These are phyloP conservation scores for Solanum tarapatanum DNA, from an alignment of 257 asterid species.

Conservation along the genomic window DNA sequence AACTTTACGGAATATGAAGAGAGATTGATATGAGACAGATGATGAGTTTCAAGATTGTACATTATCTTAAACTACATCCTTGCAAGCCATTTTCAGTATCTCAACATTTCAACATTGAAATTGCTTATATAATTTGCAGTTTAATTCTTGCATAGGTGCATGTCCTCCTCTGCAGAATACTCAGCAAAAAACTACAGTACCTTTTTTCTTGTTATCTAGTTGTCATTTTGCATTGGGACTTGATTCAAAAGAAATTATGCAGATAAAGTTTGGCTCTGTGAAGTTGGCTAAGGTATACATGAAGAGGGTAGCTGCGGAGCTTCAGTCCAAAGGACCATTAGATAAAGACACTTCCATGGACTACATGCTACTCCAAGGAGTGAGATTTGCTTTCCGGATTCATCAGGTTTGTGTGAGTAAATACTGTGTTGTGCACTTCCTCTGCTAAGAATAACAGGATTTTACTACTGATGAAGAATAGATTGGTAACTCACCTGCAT, in stretches of 20 bases:
- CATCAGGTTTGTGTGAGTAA: slow-evolving; percentile 62
- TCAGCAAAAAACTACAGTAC: not conserved
- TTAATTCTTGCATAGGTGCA: not conserved
- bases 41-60: not conserved
- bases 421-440: not conserved
- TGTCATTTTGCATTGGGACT: not conserved
- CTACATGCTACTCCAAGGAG: slow-evolving; percentile 86
- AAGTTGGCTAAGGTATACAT: slow-evolving; percentile 78
- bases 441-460: not conserved
- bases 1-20: not conserved
- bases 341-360: slow-evolving; percentile 86
- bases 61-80: not conserved
- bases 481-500: not conserved
- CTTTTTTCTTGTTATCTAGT: not conserved
- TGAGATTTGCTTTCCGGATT: slow-evolving; percentile 84
- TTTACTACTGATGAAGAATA: not conserved
- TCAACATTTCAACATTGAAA: not conserved
- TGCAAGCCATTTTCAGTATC: not conserved
- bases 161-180: not conserved
- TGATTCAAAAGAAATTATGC: not conserved
- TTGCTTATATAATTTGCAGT: not conserved
- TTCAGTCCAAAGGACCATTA: slow-evolving; percentile 56
- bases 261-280: slow-evolving; percentile 81
- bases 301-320: slow-evolving; percentile 83
- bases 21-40: not conserved